phyloP scores from a whole-genome alignment of 2,329 filamentous ascomycete species.

The Rasamsonia emersonii region DNA sequence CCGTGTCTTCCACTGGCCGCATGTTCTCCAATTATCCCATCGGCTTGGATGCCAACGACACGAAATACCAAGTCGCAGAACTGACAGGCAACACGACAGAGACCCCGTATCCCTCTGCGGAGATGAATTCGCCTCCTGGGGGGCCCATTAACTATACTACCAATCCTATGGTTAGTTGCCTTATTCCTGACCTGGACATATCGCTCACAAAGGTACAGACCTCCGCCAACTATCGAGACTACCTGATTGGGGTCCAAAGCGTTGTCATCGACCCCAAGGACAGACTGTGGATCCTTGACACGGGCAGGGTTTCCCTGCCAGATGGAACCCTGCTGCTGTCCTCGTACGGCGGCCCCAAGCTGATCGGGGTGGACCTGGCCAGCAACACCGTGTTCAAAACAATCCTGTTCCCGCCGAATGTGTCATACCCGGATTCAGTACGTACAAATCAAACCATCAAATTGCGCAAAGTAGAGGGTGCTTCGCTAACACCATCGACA shows the following conservation, averaged over 20 bases:
- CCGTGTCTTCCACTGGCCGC: too few species aligned
- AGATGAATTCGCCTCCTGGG: too few species aligned
- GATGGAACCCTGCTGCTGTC: conserved; percentile 39
- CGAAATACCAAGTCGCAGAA: too few species aligned
- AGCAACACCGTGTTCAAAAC: conserved; percentile 42
- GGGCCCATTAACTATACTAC: too few species aligned
- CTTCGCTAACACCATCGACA: too few species aligned
- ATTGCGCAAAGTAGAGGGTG: too few species aligned
- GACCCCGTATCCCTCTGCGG: too few species aligned
- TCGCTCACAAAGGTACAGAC: conserved; percentile 35
- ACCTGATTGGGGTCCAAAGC: conserved; percentile 45
- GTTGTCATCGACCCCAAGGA: conserved; percentile 44
- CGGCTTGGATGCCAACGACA: too few species aligned
- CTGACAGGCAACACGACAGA: too few species aligned
- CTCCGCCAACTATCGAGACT: conserved; percentile 39
- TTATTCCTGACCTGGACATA: conserved; percentile 37
- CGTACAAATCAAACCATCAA: too few species aligned
- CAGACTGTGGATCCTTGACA: conserved; percentile 47
- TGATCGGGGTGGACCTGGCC: conserved; percentile 40
- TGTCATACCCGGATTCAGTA: conserved; percentile 40
- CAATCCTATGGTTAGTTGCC: conserved; percentile 20
- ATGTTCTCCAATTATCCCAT: too few species aligned
- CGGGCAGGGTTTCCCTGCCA: conserved; percentile 36
- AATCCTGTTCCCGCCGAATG: conserved; percentile 41
- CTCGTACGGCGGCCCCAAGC: conserved; percentile 42